Conservation (phyloP, 768 basidiomycete species). For the Tubosaeta sp. region DNA sequence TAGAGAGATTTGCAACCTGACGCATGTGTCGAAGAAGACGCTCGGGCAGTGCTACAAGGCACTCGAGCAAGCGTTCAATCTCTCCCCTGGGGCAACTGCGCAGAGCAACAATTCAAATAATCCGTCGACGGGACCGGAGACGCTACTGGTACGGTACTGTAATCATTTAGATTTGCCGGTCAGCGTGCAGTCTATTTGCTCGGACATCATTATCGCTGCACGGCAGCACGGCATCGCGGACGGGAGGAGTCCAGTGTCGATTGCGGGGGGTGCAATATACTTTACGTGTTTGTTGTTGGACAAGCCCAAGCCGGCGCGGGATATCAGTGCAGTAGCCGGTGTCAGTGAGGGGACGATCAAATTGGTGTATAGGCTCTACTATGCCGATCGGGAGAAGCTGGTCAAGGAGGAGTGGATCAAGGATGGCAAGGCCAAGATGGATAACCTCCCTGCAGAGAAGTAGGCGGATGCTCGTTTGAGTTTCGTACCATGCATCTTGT, state of each 20-base stretch:
- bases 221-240: constrained; percentile 85
- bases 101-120: constrained; percentile 33
- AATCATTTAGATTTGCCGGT: constrained; percentile 85
- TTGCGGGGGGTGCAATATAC: constrained; percentile 95
- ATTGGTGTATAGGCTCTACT: constrained; percentile 80
- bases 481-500: constrained; percentile 14
- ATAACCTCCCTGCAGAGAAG: constrained; percentile 24
- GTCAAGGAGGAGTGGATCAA: constrained; percentile 86
- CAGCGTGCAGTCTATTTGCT: constrained; percentile 77
- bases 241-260: constrained; percentile 94
- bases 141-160: constrained; percentile 88
- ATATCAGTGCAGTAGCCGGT: constrained; percentile 87
- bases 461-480: constrained; percentile 1
- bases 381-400: constrained; percentile 66
- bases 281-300: constrained; percentile 86
- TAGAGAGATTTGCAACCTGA: constrained; percentile 90
- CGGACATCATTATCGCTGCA: constrained; percentile 76
- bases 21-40: constrained; percentile 91
- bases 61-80: constrained; percentile 83
- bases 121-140: constrained; percentile 74
- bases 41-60: constrained; percentile 92
- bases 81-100: constrained; percentile 75
- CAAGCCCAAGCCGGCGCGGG: constrained; percentile 67
- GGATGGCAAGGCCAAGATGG: constrained; percentile 60
- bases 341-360: constrained; percentile 96